phyloP scores from a whole-genome alignment of 2,329 filamentous ascomycete genomes.

The Elsinoe perseae region DNA sequence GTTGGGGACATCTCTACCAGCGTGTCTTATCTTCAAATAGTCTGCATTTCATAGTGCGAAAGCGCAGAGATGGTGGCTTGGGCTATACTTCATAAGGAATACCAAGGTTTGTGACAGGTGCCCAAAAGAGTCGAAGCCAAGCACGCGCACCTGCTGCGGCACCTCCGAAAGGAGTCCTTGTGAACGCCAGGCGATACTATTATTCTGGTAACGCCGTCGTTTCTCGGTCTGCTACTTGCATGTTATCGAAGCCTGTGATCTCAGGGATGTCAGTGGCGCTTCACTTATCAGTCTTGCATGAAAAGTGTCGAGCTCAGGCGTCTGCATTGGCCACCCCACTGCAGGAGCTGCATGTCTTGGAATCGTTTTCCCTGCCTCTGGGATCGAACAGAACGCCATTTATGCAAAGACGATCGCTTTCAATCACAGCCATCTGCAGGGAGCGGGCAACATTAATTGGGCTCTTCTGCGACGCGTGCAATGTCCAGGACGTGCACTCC shows the following conservation, averaged over 20 bases:
- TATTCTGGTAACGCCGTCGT: neutral
- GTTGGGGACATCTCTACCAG: neutral
- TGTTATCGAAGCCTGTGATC: neutral
- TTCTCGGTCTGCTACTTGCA: neutral
- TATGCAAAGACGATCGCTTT: no score
- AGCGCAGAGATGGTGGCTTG: neutral
- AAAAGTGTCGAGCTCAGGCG: no score
- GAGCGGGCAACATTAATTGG: no score
- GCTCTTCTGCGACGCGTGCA: no score
- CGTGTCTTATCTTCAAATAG: neutral
- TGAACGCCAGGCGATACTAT: neutral
- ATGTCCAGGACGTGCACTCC: no score
- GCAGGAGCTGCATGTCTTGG: no score
- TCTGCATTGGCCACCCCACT: no score
- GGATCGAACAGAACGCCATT: no score
- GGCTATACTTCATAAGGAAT: neutral
- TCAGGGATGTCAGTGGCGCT: neutral
- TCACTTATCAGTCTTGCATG: neutral
- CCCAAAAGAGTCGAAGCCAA: neutral
- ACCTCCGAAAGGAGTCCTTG: neutral
- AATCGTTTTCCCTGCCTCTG: no score
- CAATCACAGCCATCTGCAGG: no score
- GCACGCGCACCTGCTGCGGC: neutral
- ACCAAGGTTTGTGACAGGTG: neutral
- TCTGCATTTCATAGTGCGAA: neutral